Evolutionary conservation across 2,329 filamentous ascomycete species (phyloP).

Genomic region (Colletotrichum euphorbiae): DNA sequence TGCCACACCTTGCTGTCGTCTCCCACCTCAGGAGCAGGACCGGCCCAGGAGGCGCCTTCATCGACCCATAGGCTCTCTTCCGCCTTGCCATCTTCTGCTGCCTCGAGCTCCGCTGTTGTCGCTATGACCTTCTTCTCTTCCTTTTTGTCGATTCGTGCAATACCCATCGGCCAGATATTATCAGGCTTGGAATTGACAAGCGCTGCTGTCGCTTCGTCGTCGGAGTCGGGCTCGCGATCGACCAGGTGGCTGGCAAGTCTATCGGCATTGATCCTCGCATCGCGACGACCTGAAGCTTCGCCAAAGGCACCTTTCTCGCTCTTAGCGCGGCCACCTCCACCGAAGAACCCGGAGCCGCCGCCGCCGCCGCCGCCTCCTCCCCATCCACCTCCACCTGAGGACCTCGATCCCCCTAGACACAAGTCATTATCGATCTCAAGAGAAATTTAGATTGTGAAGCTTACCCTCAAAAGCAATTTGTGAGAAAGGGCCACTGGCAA

Average conservation of each 20-base stretch:
- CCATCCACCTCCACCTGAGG: constrained; percentile 39
- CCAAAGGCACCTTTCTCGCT: constrained; percentile 53
- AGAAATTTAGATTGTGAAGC: background rate
- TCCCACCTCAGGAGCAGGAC: constrained; percentile 43
- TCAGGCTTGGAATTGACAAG: constrained; percentile 38
- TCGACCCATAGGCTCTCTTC: constrained; percentile 62
- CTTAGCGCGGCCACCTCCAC: constrained; percentile 46
- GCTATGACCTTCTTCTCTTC: constrained; percentile 65
- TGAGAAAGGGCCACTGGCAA: constrained; percentile 56
- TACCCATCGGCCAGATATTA: constrained; percentile 64
- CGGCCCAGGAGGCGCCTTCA: constrained; percentile 46
- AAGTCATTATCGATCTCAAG: background rate
- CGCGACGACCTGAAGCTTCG: constrained; percentile 50
- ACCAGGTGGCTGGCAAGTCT: constrained; percentile 60
- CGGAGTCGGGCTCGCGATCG: constrained; percentile 41
- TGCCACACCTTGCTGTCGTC: constrained; percentile 58
- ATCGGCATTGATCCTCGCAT: constrained; percentile 68
- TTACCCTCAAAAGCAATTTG: constrained; percentile 40
- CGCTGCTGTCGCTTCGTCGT: constrained; percentile 43
- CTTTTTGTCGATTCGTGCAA: constrained; percentile 65
- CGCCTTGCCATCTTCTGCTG: constrained; percentile 61
- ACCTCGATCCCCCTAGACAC: constrained; percentile 36
- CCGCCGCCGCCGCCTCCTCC: constrained; percentile 38
- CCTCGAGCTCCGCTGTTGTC: constrained; percentile 68
- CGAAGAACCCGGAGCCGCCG: constrained; percentile 46